Evolutionary conservation across 2,329 filamentous ascomycete genomes (phyloP).

Genomic region (Penicillium fuscoglaucum): DNA sequence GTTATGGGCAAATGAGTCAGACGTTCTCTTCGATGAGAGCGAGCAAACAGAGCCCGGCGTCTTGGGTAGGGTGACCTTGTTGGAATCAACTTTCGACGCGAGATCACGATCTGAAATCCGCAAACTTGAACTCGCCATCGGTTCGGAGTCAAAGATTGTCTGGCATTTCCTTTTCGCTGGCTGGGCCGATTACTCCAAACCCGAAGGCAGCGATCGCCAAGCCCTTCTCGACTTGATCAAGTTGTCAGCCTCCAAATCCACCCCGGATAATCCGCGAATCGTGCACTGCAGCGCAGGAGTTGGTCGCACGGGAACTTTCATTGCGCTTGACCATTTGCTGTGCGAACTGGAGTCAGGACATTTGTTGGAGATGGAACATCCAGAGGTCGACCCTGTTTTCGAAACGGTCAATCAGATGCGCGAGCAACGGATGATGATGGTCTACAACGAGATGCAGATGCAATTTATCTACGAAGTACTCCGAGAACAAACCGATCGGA

Average conservation of each 20-base stretch:
- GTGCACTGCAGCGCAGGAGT: slow-evolving; percentile 90
- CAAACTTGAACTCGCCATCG: slow-evolving; percentile 60
- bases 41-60: slow-evolving; percentile 66
- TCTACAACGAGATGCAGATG: slow-evolving; percentile 83
- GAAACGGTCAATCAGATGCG: slow-evolving; percentile 77
- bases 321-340: slow-evolving; percentile 88
- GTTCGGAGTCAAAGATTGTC: slow-evolving; percentile 61
- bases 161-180: slow-evolving; percentile 83
- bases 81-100: slow-evolving; percentile 56
- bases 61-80: slow-evolving; percentile 66
- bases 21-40: slow-evolving; percentile 56
- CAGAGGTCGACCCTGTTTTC: slow-evolving; percentile 67
- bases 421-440: slow-evolving; percentile 91
- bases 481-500: slow-evolving; percentile 54
- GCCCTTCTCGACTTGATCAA: slow-evolving; percentile 55
- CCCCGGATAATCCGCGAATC: slow-evolving; percentile 69
- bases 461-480: slow-evolving; percentile 86
- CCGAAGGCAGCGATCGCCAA: slow-evolving; percentile 55
- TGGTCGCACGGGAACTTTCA: slow-evolving; percentile 91
- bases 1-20: slow-evolving; percentile 39
- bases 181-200: slow-evolving; percentile 90
- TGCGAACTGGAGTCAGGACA: slow-evolving; percentile 76
- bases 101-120: slow-evolving; percentile 68
- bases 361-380: slow-evolving; percentile 52
- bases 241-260: slow-evolving; percentile 46